Base-by-base conservation (phyloP, 148 eudicot genomes). In the Diospyros kaki region DNA sequence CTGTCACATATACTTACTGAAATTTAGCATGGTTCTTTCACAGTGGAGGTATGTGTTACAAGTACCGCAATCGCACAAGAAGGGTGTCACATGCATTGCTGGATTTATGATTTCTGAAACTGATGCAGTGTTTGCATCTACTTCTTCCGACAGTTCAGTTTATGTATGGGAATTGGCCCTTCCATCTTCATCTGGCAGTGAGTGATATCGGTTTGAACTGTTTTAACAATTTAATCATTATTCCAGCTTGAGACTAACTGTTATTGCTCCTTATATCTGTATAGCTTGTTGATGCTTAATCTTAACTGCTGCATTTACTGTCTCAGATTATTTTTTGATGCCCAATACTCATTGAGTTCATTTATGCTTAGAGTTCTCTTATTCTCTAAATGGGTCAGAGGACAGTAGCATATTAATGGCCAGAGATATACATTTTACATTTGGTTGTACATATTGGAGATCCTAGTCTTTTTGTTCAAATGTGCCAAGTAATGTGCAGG, bases 71-170 rank as follows among this genome's bases (percentile, higher is more conserved):
- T 73, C 83, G 58, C 98, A 94, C 76, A 90, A 92, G 85, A 94
- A 94, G 81, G 97, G 98, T 58, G 97, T 94, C 68, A 94, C 98
- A n/a, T 94, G 98, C 85, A 89, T 94, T 74, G 83, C 93, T 75
- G 93, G 89, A 69, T 68, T 87, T 73, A 81, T 89, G 93, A 1
- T 90, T 55, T 94, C 98, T 56, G 64, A 78, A 45, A 81, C 78
- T 66, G 92, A 87, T 77, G 90, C 89, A 67, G 75, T 94, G 18
- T 92, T 90, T 73, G 95, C 97, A 74, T 94, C 98, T 45, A 82
- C 97, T 61, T 92, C 98, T 69, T 91, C 96, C 73, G 98, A 94
- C 84, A 90, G 98, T 60, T 72, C 81, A 65, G 96, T 90, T 74
- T 77, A 83, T 77, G 67, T 92, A 46, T 92, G 98, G 97, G 87